Evolutionary conservation across 1,284 basidiomycete genomes (phyloP).

Genomic region (Golubevia sp.): DNA sequence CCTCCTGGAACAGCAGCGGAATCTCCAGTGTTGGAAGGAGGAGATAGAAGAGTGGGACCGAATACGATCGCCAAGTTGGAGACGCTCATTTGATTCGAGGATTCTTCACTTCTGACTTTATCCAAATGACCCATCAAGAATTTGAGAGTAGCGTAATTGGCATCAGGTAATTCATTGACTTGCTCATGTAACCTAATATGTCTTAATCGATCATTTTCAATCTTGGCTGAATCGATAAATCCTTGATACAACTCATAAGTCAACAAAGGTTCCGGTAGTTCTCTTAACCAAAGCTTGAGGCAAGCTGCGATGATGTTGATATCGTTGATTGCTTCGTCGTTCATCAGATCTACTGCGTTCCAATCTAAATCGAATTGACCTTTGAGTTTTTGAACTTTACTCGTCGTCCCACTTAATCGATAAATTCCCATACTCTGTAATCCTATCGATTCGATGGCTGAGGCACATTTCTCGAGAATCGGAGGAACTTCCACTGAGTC

Average conservation of each 20-base stretch:
- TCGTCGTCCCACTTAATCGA: conserved; percentile 86
- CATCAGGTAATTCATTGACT: conserved; percentile 95
- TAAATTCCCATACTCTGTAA: conserved; percentile 87
- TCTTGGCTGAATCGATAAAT: conserved; percentile 92
- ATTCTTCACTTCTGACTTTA: conserved; percentile 62
- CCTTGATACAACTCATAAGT: conserved; percentile 82
- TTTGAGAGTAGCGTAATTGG: conserved; percentile 96
- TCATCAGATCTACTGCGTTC: conserved; percentile 44
- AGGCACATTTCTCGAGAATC: conserved; percentile 85
- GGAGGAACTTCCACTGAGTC: conserved; percentile 87
- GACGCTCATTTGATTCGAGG: conserved; percentile 86
- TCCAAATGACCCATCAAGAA: conserved; percentile 93
- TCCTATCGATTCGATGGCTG: conserved; percentile 78
- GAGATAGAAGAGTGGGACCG: conserved; percentile 77
- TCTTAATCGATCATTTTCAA: conserved; percentile 87
- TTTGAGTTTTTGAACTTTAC: conserved; percentile 82
- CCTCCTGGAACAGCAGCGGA: conserved; percentile 11
- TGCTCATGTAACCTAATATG: conserved; percentile 94
- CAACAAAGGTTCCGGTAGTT: conserved; percentile 90
- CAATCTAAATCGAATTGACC: conserved; percentile 75
- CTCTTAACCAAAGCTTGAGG: conserved; percentile 94
- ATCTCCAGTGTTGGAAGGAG: conserved; percentile 18
- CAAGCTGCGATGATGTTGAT: conserved; percentile 94
- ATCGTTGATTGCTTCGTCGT: conserved; percentile 69
- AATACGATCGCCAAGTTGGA: conserved; percentile 96